A percentile compares a stretch with the other conserved stretches of the same genome.
These are phyloP conservation scores for Penicillium sp. DNA, from an alignment of 2,329 filamentous ascomycete genomes.

Conservation along the genomic window DNA sequence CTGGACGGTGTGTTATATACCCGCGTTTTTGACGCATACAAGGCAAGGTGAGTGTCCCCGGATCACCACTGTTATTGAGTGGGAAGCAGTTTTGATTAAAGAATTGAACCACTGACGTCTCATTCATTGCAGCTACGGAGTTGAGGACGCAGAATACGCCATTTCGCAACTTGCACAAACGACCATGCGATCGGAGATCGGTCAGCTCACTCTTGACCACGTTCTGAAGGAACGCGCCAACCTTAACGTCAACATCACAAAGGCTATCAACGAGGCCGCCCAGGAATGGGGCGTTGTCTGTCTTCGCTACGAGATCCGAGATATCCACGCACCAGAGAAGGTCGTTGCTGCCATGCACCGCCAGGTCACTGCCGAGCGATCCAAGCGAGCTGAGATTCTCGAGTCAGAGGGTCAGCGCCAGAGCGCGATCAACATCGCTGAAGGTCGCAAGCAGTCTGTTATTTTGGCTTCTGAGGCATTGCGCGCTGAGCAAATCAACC, in stretches of 20 bases:
- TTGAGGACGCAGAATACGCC: conserved; percentile 98
- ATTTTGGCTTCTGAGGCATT: conserved; percentile 94
- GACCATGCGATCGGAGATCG: conserved; percentile 98
- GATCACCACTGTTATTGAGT: background rate
- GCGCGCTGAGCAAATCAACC: conserved; percentile 88
- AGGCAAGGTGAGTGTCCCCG: conserved; percentile 71
- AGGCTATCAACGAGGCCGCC: conserved; percentile 96
- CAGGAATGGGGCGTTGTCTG: conserved; percentile 97
- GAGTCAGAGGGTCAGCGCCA: conserved; percentile 97
- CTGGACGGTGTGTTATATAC: conserved; percentile 96
- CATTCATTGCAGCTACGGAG: conserved; percentile 71
- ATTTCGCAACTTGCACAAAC: conserved; percentile 98
- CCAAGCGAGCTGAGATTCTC: conserved; percentile 95
- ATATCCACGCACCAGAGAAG: conserved; percentile 91
- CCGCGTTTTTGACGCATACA: conserved; percentile 95
- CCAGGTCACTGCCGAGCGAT: conserved; percentile 94
- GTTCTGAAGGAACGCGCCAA: conserved; percentile 95
- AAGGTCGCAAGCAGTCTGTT: conserved; percentile 94
- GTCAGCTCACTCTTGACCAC: conserved; percentile 93
- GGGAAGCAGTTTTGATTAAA: background rate
- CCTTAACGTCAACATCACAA: conserved; percentile 97
- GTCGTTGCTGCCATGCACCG: conserved; percentile 98
- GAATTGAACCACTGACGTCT: background rate
- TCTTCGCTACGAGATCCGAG: conserved; percentile 94
- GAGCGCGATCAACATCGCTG: conserved; percentile 97